A percentile compares a stretch with the other conserved stretches of the same genome.
phyloP scores from a whole-genome alignment of 306 rosid genomes.

The Trifolium dubium region DNA sequence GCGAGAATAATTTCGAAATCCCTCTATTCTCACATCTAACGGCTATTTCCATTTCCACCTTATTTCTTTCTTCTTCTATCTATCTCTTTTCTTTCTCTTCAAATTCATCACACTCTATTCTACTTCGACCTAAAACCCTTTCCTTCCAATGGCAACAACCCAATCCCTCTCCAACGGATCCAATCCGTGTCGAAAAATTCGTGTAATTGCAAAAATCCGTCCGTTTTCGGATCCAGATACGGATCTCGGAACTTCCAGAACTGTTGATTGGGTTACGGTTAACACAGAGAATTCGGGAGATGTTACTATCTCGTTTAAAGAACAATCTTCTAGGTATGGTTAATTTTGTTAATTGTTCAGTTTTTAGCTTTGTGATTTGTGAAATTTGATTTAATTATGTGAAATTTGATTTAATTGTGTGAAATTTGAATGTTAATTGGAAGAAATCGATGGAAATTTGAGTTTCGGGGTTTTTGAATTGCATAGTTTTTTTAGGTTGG shows the following conservation, averaged over 20 bases:
- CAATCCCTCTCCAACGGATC: conserved; percentile 30
- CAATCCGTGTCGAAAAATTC: conserved; percentile 48
- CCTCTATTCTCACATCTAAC: conserved; percentile 18
- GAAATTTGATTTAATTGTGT: background rate
- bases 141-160: conserved; percentile 52
- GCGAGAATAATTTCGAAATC: conserved; percentile 35
- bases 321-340: conserved; percentile 62
- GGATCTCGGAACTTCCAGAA: conserved; percentile 33
- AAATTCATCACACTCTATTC: background rate
- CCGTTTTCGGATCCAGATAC: conserved; percentile 44
- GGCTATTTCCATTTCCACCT: conserved; percentile 40
- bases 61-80: background rate
- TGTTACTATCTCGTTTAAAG: conserved; percentile 62
- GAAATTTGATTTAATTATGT: background rate
- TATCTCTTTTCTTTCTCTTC: background rate
- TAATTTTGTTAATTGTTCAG: background rate
- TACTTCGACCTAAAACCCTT: background rate
- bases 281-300: conserved; percentile 54
- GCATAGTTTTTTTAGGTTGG: no score
- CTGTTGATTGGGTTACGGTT: conserved; percentile 60
- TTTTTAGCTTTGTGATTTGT: conserved; percentile 17
- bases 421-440: background rate
- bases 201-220: conserved; percentile 62
- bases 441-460: background rate
- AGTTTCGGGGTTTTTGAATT: background rate